These are phyloP conservation scores for Candida pseudoviswanathii DNA, from an alignment of 1,139 yeast species.

Conservation along the genomic window DNA sequence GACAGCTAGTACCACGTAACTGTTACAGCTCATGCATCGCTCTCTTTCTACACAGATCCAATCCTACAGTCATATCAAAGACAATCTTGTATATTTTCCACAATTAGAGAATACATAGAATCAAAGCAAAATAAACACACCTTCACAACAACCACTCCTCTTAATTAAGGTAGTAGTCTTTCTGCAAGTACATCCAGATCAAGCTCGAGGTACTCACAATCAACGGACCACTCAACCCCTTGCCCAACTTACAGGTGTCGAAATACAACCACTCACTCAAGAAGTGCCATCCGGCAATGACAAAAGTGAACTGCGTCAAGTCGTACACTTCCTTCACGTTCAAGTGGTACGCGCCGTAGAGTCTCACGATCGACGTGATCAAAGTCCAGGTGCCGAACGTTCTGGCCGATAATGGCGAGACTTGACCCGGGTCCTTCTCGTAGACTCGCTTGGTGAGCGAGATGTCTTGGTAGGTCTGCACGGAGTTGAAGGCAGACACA, in stretches of 20 bases:
- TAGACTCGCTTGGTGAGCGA: slow-evolving; percentile 79
- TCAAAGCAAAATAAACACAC: too few relatives aligned
- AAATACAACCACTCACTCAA: slow-evolving; percentile 79
- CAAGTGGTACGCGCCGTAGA: slow-evolving; percentile 83
- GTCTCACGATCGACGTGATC: slow-evolving; percentile 78
- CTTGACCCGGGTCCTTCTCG: slow-evolving; percentile 40
- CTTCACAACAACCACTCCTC: background rate
- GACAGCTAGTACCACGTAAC: too few relatives aligned
- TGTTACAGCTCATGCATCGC: too few relatives aligned
- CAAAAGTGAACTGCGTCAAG: slow-evolving; percentile 79
- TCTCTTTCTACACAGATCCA: too few relatives aligned
- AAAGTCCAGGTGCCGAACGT: slow-evolving; percentile 99
- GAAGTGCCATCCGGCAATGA: slow-evolving; percentile 84
- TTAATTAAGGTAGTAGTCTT: slow-evolving; percentile 43
- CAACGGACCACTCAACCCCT: slow-evolving; percentile 88
- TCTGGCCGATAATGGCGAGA: slow-evolving; percentile 82
- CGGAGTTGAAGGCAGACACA: slow-evolving; percentile 87
- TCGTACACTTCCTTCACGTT: slow-evolving; percentile 70
- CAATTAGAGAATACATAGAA: too few relatives aligned
- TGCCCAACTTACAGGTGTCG: slow-evolving; percentile 80
- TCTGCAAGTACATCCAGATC: slow-evolving; percentile 62
- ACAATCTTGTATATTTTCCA: too few relatives aligned
- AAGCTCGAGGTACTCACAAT: slow-evolving; percentile 59
- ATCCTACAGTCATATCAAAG: too few relatives aligned
- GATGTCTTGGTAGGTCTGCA: slow-evolving; percentile 70